A percentile compares a stretch with the other conserved stretches of the same genome.
phyloP scores from a whole-genome alignment of 108 stramenopile genomes.

The Conticribra weissflogii region DNA sequence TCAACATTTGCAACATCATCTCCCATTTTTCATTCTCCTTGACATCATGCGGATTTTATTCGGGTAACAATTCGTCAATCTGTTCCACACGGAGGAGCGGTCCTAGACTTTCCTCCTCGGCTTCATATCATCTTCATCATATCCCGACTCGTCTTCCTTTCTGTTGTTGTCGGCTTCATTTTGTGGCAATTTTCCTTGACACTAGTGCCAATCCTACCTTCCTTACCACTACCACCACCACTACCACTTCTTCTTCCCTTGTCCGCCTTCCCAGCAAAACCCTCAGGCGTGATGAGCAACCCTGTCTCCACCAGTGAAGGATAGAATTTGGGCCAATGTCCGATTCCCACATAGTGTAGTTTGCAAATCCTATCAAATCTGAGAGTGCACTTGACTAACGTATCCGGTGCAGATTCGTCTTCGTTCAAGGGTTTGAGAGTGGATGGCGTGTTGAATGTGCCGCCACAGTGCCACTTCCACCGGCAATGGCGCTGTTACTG shows the following conservation, averaged over 20 bases:
- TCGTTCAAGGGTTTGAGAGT: no score
- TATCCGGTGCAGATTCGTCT: no score
- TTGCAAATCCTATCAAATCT: background rate
- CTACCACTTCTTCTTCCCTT: no score
- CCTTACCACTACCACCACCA: no score
- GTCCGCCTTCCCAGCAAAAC: background rate
- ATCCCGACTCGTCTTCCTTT: background rate
- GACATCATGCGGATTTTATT: background rate
- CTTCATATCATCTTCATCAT: background rate
- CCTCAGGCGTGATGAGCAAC: background rate
- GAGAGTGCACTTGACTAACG: background rate
- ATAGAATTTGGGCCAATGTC: background rate
- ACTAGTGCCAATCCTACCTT: no score
- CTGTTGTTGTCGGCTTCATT: no score
- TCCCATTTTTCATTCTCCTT: background rate
- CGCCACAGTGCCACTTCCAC: no score
- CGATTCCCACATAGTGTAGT: background rate
- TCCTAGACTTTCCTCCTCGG: background rate
- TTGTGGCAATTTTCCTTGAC: no score
- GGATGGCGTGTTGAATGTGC: no score
- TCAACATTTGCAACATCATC: background rate
- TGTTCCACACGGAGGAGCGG: background rate
- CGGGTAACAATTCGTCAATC: background rate
- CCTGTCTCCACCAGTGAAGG: background rate
- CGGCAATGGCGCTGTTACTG: background rate